Conservation (phyloP, 805 yeast genomes). For the Ogataea trehalophila region DNA sequence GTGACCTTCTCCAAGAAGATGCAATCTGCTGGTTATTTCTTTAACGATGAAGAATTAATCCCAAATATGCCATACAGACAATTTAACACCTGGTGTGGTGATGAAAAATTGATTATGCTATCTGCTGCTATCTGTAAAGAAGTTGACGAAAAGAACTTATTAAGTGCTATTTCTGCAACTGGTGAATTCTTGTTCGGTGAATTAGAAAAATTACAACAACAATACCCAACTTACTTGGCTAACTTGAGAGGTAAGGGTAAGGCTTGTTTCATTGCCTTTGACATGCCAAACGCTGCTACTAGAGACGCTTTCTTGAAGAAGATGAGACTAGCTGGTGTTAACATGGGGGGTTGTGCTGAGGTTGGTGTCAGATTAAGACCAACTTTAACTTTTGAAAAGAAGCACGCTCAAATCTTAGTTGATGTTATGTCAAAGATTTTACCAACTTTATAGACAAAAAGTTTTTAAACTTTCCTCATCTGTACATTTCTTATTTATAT, state of each 20-base stretch:
- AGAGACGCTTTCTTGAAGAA: conserved; percentile 60
- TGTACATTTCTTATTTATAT: neutral
- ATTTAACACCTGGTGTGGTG: conserved; percentile 94
- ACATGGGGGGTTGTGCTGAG: conserved; percentile 83
- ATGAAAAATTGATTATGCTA: conserved; percentile 73
- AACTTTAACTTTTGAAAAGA: conserved; percentile 68
- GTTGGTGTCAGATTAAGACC: conserved; percentile 79
- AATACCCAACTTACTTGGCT: conserved; percentile 48
- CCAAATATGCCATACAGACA: conserved; percentile 82
- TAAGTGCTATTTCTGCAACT: conserved; percentile 49
- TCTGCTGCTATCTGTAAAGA: conserved; percentile 71
- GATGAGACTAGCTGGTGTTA: conserved; percentile 63
- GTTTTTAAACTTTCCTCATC: neutral
- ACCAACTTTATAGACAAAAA: conserved; percentile 17
- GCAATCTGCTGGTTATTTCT: conserved; percentile 86
- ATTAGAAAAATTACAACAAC: conserved; percentile 46
- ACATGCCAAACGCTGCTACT: conserved; percentile 44
- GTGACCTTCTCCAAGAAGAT: conserved; percentile 86
- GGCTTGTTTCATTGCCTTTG: conserved; percentile 85
- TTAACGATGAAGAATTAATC: conserved; percentile 64
- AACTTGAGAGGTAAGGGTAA: conserved; percentile 70
- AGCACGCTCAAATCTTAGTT: conserved; percentile 69
- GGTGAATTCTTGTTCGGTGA: conserved; percentile 62
- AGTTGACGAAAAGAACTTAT: conserved; percentile 55
- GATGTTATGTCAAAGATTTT: conserved; percentile 36